phyloP scores from a whole-genome alignment of 768 basidiomycete genomes.

The Macrolepiota dolichaula region DNA sequence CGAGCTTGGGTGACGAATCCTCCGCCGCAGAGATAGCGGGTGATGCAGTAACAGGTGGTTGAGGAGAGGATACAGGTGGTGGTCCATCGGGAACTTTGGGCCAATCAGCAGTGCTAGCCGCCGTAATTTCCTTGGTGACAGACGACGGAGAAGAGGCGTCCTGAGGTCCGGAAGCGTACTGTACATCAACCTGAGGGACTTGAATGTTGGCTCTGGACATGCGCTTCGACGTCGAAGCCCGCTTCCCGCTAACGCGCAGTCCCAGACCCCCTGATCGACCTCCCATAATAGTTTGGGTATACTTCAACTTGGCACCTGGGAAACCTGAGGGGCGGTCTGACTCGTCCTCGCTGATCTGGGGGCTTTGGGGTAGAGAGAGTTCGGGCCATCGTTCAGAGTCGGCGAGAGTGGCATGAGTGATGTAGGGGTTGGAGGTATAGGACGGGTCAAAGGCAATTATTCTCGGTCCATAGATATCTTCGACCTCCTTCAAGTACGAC shows the following conservation, averaged over 20 bases:
- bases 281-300: constrained; percentile 89
- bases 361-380: constrained; percentile 66
- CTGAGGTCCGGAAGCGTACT: constrained; percentile 26
- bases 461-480: constrained; percentile 81
- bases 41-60: background rate
- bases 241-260: constrained; percentile 69
- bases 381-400: constrained; percentile 86
- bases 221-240: constrained; percentile 50
- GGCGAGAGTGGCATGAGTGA: constrained; percentile 74
- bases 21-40: constrained; percentile 12
- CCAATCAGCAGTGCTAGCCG: constrained; percentile 26
- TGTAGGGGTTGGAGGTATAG: constrained; percentile 80
- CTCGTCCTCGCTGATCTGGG: constrained; percentile 72
- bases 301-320: constrained; percentile 62
- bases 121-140: constrained; percentile 24
- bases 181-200: constrained; percentile 22
- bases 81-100: constrained; percentile 23
- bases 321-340: constrained; percentile 43
- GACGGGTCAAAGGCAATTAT: constrained; percentile 78
- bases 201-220: constrained; percentile 33
- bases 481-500: constrained; percentile 83
- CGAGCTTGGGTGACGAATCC: constrained; percentile 25
- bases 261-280: constrained; percentile 69
- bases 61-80: background rate
- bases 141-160: constrained; percentile 26